These are phyloP conservation scores for Neopestalotiopsis clavispora DNA, from an alignment of 2,329 filamentous ascomycete species.

Conservation along the genomic window DNA sequence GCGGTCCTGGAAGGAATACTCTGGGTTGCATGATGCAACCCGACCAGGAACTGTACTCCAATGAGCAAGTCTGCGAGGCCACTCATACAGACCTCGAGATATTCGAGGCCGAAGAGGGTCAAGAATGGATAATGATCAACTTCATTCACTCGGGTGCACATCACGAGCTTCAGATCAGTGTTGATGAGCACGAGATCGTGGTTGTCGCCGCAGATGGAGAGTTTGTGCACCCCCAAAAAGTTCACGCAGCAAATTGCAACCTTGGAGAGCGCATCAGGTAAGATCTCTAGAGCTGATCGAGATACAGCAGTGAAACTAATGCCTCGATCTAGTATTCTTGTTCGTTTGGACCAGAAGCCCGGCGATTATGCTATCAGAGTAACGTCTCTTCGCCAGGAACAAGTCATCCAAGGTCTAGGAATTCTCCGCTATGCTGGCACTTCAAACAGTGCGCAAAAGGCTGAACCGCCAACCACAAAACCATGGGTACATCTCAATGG, in stretches of 20 bases:
- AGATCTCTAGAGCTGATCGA: background rate
- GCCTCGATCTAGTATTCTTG: constrained; percentile 19
- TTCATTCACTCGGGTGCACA: constrained; percentile 25
- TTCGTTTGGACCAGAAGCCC: constrained; percentile 20
- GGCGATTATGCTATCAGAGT: constrained; percentile 23
- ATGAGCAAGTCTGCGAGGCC: constrained; percentile 20
- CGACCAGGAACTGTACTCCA: constrained; percentile 17
- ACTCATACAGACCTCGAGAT: constrained; percentile 23
- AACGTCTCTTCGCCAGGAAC: constrained; percentile 23
- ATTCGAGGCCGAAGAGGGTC: constrained; percentile 17
- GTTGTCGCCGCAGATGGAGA: constrained; percentile 25
- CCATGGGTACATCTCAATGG: constrained; percentile 26
- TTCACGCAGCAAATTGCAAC: constrained; percentile 23
- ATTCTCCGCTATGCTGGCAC: constrained; percentile 21
- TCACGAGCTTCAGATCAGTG: constrained; percentile 23
- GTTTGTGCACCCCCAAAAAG: constrained; percentile 24
- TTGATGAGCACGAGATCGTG: constrained; percentile 26
- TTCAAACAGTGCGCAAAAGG: background rate
- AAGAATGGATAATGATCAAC: constrained; percentile 25
- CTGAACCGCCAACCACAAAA: constrained; percentile 17
- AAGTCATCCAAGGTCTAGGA: constrained; percentile 23
- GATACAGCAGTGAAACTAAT: background rate
- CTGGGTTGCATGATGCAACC: constrained; percentile 21
- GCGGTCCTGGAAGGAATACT: constrained; percentile 20
- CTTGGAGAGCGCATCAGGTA: constrained; percentile 25